phyloP scores from a whole-genome alignment of 345 rosid genomes.

The Acer yangbiense region DNA sequence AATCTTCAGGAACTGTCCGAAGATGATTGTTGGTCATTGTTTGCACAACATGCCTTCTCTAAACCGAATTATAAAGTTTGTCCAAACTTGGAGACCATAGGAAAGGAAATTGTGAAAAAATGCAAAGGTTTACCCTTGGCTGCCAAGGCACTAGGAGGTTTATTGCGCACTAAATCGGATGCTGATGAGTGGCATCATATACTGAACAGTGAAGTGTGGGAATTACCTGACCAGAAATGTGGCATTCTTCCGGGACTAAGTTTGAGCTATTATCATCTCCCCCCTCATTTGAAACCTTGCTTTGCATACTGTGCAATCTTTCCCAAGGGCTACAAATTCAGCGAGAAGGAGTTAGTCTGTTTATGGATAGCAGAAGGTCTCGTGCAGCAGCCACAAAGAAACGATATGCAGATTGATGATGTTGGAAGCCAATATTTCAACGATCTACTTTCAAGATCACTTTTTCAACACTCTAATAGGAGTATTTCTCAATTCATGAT shows the following conservation, averaged over 20 bases:
- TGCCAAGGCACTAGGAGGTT: not conserved
- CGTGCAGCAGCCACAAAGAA: not conserved
- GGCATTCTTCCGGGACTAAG: constrained; percentile 5
- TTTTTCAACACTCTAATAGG: not conserved
- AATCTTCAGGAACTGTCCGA: not conserved
- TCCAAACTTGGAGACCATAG: not conserved
- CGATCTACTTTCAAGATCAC: not conserved
- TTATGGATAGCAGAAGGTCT: not conserved
- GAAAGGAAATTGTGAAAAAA: not conserved
- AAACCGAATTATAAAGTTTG: not conserved
- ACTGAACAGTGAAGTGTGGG: not conserved
- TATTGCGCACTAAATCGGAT: not conserved
- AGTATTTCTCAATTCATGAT: not conserved
- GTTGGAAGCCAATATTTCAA: not conserved
- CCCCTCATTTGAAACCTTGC: constrained; percentile 14
- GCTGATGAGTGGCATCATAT: not conserved
- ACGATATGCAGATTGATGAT: not conserved
- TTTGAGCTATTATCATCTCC: constrained; percentile 30
- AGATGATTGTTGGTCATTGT: not conserved
- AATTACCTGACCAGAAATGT: not conserved
- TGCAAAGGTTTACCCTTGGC: not conserved
- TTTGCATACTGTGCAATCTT: not conserved
- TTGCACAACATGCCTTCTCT: not conserved
- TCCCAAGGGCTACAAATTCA: not conserved
- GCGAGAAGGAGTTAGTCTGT: not conserved